These are phyloP conservation scores for Penicillium antarcticum DNA, from an alignment of 495 filamentous ascomycete genomes.

Conservation along the genomic window DNA sequence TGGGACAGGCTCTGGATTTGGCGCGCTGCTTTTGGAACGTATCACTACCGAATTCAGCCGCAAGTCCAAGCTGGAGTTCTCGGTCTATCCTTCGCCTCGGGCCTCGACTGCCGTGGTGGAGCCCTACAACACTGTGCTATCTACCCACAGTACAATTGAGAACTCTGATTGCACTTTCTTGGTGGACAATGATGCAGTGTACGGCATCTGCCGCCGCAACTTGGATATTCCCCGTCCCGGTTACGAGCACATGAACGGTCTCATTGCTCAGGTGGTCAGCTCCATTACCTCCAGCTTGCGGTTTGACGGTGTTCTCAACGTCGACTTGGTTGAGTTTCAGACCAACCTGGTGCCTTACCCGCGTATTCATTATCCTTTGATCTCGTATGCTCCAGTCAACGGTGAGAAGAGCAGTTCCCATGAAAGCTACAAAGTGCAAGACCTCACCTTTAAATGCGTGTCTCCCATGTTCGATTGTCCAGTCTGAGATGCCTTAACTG, in stretches of 20 bases:
- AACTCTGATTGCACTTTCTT: conserved; percentile 92
- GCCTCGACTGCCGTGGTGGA: conserved; percentile 87
- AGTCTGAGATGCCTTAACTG: conserved; percentile 4
- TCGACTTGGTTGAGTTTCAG: conserved; percentile 93
- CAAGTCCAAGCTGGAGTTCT: conserved; percentile 94
- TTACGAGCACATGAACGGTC: conserved; percentile 84
- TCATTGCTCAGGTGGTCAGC: conserved; percentile 89
- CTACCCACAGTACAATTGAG: conserved; percentile 90
- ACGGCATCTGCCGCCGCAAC: conserved; percentile 88
- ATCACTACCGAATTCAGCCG: conserved; percentile 87
- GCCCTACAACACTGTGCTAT: conserved; percentile 90
- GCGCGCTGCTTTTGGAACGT: conserved; percentile 81
- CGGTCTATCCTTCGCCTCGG: conserved; percentile 82
- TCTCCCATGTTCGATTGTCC: conserved; percentile 16
- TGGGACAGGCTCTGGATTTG: conserved; percentile 88
- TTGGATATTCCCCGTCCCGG: conserved; percentile 82
- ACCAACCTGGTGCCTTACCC: conserved; percentile 91
- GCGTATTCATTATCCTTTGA: conserved; percentile 87
- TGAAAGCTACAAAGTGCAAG: conserved; percentile 87
- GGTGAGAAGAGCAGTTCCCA: conserved; percentile 77
- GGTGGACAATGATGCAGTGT: conserved; percentile 91
- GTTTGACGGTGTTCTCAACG: conserved; percentile 88
- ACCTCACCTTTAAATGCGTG: conserved; percentile 82
- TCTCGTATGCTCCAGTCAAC: conserved; percentile 86
- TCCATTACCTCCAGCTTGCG: conserved; percentile 88